A percentile compares a stretch with the other conserved stretches of the same genome.
Evolutionary conservation across 2,329 filamentous ascomycete species (phyloP).

Genomic region (Neofusicoccum kwambonambiense): DNA sequence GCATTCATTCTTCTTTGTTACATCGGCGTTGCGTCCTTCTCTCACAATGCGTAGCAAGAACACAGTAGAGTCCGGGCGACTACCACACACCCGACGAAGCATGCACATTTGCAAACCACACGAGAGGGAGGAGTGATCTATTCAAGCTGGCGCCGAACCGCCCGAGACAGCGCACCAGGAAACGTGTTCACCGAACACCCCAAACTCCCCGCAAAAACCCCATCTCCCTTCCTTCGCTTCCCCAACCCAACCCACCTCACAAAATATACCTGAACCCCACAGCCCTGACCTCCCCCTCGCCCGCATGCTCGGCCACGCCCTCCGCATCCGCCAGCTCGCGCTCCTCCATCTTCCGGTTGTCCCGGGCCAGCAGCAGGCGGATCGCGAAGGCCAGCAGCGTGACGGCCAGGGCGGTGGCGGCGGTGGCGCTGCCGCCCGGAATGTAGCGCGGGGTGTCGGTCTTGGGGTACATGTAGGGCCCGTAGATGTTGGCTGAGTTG

Average conservation of each 20-base stretch:
- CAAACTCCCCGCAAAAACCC: too few relatives aligned
- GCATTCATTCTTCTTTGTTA: too few relatives aligned
- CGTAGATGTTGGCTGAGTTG: conserved; percentile 38
- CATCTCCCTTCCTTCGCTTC: too few relatives aligned
- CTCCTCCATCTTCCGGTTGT: conserved; percentile 36
- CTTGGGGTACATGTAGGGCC: conserved; percentile 34
- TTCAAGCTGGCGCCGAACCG: too few relatives aligned
- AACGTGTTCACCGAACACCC: too few relatives aligned
- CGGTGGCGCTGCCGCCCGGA: conserved; percentile 37
- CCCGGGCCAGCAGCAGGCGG: conserved; percentile 32
- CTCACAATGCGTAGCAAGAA: too few relatives aligned
- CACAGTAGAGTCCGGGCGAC: too few relatives aligned
- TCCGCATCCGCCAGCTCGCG: conserved; percentile 19
- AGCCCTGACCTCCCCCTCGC: background rate
- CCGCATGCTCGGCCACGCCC: background rate
- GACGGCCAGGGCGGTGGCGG: conserved; percentile 36
- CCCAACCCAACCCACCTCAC: background rate
- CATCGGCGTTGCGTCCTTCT: too few relatives aligned
- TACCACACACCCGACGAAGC: too few relatives aligned
- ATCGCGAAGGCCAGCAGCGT: conserved; percentile 35
- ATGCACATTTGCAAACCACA: too few relatives aligned
- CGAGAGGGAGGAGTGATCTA: too few relatives aligned
- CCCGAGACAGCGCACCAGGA: too few relatives aligned
- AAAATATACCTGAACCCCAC: conserved; percentile 17
- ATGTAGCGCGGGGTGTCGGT: conserved; percentile 38